Evolutionary conservation across 1,139 yeast species (phyloP).

Genomic region (Nakaseomyces sp.): DNA sequence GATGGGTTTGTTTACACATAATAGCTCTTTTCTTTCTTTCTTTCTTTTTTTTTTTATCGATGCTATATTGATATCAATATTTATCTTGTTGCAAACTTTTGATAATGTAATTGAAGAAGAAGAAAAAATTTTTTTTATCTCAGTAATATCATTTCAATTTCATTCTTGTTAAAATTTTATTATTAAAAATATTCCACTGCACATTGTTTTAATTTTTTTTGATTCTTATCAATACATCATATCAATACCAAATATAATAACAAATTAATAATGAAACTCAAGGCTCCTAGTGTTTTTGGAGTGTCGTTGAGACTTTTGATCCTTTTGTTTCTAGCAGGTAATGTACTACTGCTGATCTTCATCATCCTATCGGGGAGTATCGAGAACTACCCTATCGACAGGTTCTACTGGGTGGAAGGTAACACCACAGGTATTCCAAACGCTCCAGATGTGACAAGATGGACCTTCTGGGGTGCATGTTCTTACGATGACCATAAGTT

Average conservation of each 20-base stretch:
- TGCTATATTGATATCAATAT: too few species aligned
- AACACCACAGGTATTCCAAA: slow-evolving; percentile 49
- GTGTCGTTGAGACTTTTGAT: slow-evolving; percentile 11
- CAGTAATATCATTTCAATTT: too few species aligned
- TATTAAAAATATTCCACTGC: too few species aligned
- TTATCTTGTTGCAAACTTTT: too few species aligned
- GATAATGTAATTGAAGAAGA: too few species aligned
- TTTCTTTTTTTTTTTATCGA: too few species aligned
- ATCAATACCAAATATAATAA: neutral
- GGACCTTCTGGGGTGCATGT: slow-evolving; percentile 84
- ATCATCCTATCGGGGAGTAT: slow-evolving; percentile 61
- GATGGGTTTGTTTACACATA: too few species aligned
- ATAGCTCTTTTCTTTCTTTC: too few species aligned
- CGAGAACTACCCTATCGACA: slow-evolving; percentile 50
- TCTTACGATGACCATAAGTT: slow-evolving; percentile 24
- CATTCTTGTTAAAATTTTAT: too few species aligned
- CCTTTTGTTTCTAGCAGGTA: slow-evolving; percentile 29
- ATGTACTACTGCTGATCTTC: slow-evolving; percentile 51
- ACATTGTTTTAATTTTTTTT: too few species aligned
- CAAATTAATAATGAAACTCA: neutral
- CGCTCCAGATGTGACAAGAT: slow-evolving; percentile 51
- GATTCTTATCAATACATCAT: too few species aligned
- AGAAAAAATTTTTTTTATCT: too few species aligned
- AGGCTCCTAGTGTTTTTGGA: neutral
- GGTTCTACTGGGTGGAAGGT: slow-evolving; percentile 64